Evolutionary conservation across 179 eudicot species (phyloP).

Genomic region (Corrigiola litoralis): DNA sequence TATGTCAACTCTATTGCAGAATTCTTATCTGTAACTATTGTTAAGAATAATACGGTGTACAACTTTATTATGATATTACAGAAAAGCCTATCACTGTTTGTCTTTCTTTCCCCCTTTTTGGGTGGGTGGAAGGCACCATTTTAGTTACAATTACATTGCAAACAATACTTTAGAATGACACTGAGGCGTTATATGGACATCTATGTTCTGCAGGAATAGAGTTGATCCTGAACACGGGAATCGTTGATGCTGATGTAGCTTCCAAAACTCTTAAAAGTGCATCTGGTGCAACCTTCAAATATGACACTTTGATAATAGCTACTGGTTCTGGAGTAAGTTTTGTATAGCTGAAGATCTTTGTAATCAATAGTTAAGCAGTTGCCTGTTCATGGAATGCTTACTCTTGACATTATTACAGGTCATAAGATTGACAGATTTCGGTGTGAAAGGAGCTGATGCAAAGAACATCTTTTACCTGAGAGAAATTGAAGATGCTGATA

Average conservation of each 20-base stretch:
- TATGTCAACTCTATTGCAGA: no score
- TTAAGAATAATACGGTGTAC: no score
- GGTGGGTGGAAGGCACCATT: no score
- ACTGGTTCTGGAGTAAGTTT: slow-evolving; percentile 85
- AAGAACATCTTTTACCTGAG: slow-evolving; percentile 87
- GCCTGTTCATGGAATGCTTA: no score
- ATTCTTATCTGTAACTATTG: no score
- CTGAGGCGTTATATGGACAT: not conserved
- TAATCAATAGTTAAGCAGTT: not conserved
- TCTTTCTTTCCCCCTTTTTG: no score
- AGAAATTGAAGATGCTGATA: slow-evolving; percentile 93
- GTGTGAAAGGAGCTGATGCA: slow-evolving; percentile 94
- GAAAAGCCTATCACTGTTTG: no score
- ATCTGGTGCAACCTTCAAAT: slow-evolving; percentile 66
- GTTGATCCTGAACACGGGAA: slow-evolving; percentile 72
- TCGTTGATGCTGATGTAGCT: slow-evolving; percentile 83
- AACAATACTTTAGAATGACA: no score
- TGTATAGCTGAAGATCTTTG: not conserved
- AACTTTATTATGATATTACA: no score
- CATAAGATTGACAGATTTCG: slow-evolving; percentile 76
- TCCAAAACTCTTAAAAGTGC: slow-evolving; percentile 83
- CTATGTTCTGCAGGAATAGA: slow-evolving; percentile 54
- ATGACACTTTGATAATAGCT: slow-evolving; percentile 62
- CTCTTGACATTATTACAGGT: slow-evolving; percentile 44
- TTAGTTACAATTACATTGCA: no score